phyloP scores from a whole-genome alignment of 2,329 filamentous ascomycete species.

The Tympanopsis confertula region DNA sequence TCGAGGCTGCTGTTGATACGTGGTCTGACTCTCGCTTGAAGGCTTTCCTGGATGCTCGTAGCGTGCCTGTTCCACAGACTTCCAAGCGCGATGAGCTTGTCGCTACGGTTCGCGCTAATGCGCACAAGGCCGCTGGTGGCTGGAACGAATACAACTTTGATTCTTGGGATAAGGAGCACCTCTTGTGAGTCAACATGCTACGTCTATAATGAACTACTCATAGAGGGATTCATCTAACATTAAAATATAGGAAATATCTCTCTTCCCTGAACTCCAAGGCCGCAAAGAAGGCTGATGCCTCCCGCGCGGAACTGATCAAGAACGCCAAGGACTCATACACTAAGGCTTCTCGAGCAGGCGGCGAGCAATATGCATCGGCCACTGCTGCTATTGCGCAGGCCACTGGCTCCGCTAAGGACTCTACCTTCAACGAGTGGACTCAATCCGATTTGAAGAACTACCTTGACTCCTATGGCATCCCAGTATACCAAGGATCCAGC shows the following conservation, averaged over 20 bases:
- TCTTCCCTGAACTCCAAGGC: constrained; percentile 12
- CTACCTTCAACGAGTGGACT: constrained; percentile 42
- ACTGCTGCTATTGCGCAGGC: constrained; percentile 40
- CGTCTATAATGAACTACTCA: neutral
- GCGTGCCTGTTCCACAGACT: constrained; percentile 40
- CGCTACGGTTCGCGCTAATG: constrained; percentile 37
- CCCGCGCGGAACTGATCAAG: constrained; percentile 40
- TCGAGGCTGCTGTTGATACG: constrained; percentile 29
- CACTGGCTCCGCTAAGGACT: constrained; percentile 36
- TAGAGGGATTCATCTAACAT: neutral
- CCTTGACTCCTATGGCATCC: constrained; percentile 42
- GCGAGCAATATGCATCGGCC: constrained; percentile 29
- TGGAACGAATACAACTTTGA: constrained; percentile 49
- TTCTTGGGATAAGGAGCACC: constrained; percentile 46
- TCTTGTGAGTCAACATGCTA: constrained; percentile 28
- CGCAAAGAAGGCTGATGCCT: constrained; percentile 27
- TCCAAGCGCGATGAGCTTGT: constrained; percentile 45
- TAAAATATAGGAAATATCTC: constrained; percentile 8
- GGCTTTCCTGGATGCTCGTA: constrained; percentile 44
- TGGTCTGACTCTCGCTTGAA: constrained; percentile 49
- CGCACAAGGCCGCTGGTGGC: constrained; percentile 39
- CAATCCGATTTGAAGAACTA: constrained; percentile 33
- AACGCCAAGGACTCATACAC: constrained; percentile 22
- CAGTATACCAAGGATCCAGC: constrained; percentile 21
- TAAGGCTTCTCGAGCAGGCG: constrained; percentile 18